Percentiles rank a stretch among this genome's conserved stretches.
Conservation (phyloP, 495 filamentous ascomycete genomes). For the Aspergillus incahuasiensis region DNA sequence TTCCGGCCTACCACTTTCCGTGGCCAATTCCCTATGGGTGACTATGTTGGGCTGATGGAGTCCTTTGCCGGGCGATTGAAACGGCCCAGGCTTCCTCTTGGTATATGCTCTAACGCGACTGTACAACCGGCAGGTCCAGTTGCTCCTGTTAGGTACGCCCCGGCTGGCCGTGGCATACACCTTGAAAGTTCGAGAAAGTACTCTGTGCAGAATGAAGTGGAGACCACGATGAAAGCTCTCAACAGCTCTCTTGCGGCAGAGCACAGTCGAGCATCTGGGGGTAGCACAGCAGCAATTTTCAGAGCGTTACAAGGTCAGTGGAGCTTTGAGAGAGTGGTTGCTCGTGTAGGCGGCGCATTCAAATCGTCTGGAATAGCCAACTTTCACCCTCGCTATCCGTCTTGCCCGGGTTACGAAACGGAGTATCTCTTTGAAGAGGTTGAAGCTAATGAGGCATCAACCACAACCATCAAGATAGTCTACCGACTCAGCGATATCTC, state of each 20-base stretch:
- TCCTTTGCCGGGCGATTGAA: constrained; percentile 56
- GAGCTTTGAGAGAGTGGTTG: constrained; percentile 45
- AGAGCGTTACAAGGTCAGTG: constrained; percentile 70
- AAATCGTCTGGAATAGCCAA: constrained; percentile 51
- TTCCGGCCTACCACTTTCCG: constrained; percentile 33
- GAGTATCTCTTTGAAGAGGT: constrained; percentile 32
- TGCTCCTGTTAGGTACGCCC: constrained; percentile 33
- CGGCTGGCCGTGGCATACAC: not conserved
- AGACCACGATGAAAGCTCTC: constrained; percentile 21
- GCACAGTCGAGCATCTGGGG: constrained; percentile 3
- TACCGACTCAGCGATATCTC: constrained; percentile 16
- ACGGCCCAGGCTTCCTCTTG: constrained; percentile 11
- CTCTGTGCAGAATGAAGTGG: not conserved
- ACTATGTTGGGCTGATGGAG: constrained; percentile 77
- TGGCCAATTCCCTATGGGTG: constrained; percentile 73
- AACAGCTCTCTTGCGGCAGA: constrained; percentile 9
- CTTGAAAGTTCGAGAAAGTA: not conserved
- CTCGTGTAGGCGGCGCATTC: not conserved
- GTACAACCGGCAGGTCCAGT: constrained; percentile 25
- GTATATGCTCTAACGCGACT: not conserved
- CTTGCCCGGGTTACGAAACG: constrained; percentile 17
- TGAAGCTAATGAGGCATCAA: not conserved
- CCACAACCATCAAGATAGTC: not conserved
- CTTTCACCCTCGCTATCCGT: constrained; percentile 54
- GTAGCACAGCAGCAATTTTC: constrained; percentile 52